Base-by-base conservation (phyloP, 495 filamentous ascomycete genomes). In the Sabuloglossum arenarium region DNA sequence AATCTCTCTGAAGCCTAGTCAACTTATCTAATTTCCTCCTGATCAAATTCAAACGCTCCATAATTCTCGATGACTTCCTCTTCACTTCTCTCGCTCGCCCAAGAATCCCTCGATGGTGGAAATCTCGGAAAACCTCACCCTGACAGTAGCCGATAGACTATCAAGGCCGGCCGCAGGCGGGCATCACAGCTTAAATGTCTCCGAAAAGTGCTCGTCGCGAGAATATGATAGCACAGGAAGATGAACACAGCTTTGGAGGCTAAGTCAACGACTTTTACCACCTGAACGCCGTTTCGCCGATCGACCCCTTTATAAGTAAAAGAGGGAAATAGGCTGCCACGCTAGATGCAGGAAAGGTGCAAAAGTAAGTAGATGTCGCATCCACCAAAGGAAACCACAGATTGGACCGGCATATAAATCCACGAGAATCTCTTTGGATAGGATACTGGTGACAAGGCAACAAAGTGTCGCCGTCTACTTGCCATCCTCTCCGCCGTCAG, bases 311-410 rank as follows among this genome's bases (percentile, higher is more conserved):
- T 29, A 19, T 51, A 30, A 51, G 45, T 49, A 49, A 49, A 29
- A 23, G 12, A 23, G 47, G 24, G 12, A 12, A 14, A 27, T 28
- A 19, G 29, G n/a, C 25, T 37, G 37, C 53, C 53, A 37, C 53
- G 53, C 53, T 54, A 54, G 28, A 54, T 54, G 53, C 53, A 54
- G 53, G 53, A 39, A 24, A 27, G 47, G 28, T 27, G 47, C 47
- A 51, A 51, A 21, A 43, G 12, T 39, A 16, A 16, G 39, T 21
- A 43, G n/a, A 43, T 16, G 39, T 23, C 21, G 11, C 16, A 43
- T 43, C 39, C n/a, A 12, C 39, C 39, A 43, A 43, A 43, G 19
- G n/a, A 43, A 43, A 43, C 39, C 39, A 43, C 39, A 23, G n/a
- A 43, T n/a, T 39, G 19, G 39, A 43, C 39, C 3, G 39, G 39